These are phyloP conservation scores for Yamadazyma buinensis DNA, from an alignment of 1,139 yeast genomes.

Conservation along the genomic window DNA sequence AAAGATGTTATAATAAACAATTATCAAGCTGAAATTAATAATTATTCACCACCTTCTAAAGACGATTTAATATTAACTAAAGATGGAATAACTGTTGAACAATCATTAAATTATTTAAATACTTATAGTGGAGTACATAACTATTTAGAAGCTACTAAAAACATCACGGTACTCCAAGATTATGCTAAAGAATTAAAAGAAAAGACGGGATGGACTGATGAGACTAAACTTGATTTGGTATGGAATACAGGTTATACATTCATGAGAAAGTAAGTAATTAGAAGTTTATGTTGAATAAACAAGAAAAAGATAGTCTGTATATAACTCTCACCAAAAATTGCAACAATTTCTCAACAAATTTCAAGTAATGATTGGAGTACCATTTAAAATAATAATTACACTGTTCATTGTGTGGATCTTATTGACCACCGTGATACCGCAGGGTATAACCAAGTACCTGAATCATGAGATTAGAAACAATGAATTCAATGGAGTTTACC, in stretches of 20 bases:
- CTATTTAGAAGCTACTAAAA: slow-evolving; percentile 27
- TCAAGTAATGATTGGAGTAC: not conserved
- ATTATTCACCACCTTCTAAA: slow-evolving; percentile 14
- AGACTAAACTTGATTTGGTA: slow-evolving; percentile 29
- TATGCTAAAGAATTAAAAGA: slow-evolving; percentile 23
- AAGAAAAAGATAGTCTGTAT: too few species aligned
- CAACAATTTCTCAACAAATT: not conserved
- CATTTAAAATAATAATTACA: slow-evolving; percentile 6
- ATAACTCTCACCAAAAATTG: too few species aligned
- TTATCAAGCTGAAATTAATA: slow-evolving; percentile 20
- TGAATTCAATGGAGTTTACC: slow-evolving; percentile 24
- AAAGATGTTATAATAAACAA: slow-evolving; percentile 24
- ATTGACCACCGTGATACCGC: slow-evolving; percentile 41
- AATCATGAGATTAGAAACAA: slow-evolving; percentile 25
- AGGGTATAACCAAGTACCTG: slow-evolving; percentile 26
- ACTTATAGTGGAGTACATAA: slow-evolving; percentile 40
- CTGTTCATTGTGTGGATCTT: slow-evolving; percentile 38
- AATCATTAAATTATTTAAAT: slow-evolving; percentile 26
- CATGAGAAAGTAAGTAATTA: slow-evolving; percentile 22
- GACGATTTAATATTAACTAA: slow-evolving; percentile 24
- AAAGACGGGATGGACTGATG: slow-evolving; percentile 13
- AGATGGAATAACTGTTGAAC: slow-evolving; percentile 19
- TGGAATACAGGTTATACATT: slow-evolving; percentile 43
- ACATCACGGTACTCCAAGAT: slow-evolving; percentile 19
- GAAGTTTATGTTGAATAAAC: too few species aligned